Conservation (phyloP, 306 rosid genomes). For the Morella rubra region DNA sequence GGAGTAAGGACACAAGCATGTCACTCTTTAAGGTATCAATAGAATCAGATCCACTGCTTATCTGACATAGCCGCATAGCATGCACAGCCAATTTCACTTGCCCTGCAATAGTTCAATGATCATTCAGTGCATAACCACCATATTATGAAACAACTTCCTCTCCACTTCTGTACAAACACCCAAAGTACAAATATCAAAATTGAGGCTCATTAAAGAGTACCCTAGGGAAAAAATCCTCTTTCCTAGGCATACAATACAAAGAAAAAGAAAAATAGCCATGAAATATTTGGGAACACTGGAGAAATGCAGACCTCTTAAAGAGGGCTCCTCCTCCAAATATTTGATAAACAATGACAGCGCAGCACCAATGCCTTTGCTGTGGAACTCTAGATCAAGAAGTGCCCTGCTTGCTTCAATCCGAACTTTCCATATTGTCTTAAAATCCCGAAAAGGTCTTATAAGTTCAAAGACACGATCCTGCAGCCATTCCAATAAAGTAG, state of each 20-base stretch:
- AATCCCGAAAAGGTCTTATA: slow-evolving; percentile 68
- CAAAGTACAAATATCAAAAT: neutral
- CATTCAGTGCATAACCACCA: neutral
- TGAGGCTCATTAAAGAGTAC: neutral
- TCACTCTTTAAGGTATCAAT: slow-evolving; percentile 50
- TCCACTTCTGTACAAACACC: slow-evolving; percentile 1
- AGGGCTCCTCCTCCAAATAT: slow-evolving; percentile 76
- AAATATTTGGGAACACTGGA: neutral
- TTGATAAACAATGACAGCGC: slow-evolving; percentile 64
- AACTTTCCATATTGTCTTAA: slow-evolving; percentile 73
- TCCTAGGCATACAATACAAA: neutral
- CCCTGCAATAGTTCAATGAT: slow-evolving; percentile 57
- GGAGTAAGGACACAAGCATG: slow-evolving; percentile 67
- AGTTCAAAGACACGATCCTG: slow-evolving; percentile 88
- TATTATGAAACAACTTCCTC: neutral
- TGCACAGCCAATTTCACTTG: slow-evolving; percentile 81
- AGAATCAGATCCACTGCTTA: slow-evolving; percentile 54
- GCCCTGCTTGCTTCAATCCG: slow-evolving; percentile 87
- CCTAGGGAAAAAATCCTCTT: neutral
- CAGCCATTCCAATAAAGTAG: slow-evolving; percentile 29
- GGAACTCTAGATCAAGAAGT: slow-evolving; percentile 92
- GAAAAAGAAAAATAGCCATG: neutral
- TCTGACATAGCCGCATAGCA: slow-evolving; percentile 80
- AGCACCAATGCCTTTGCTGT: slow-evolving; percentile 73
- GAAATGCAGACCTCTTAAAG: slow-evolving; percentile 69